Evolutionary conservation across 1,284 basidiomycete species (phyloP), one percentile per base, ranked within the genome.

Genomic region (Fereydounia khargensis): DNA sequence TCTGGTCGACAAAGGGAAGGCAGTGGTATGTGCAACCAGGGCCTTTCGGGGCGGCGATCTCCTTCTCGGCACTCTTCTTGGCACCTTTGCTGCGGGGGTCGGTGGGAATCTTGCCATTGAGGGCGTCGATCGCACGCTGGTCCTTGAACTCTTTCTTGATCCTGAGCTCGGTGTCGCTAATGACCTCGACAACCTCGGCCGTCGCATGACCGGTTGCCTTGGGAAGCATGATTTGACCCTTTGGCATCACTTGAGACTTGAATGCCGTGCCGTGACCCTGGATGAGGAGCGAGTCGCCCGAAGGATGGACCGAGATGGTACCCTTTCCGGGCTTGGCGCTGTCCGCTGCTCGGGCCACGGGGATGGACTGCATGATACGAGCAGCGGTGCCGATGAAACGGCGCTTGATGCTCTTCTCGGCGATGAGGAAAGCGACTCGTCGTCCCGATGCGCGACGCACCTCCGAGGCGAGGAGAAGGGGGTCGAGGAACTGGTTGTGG

Each of bases 401-500:
- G 33, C 89, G 80, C 62, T 88, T 80, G 86, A 94, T 85, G 68
- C 88, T 91, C 76, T 88, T 89, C 3, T 91, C 91, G n/a, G 95
- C 95, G 21, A 87, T 88, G 32, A 99, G 80, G 72, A 95, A 92
- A 49, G 87, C 86, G 10, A 95, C 88, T 64, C 86, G 83, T 34
- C 95, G 82, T 16, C 84, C 82, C 1, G 87, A 87, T 76, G 95
- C 90, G 48, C 86, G 83, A 71, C 80, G 65, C 34, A 92, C 91
- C 78, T 97, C 89, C 39, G 89, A 83, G 53, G 85, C 86, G 35
- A 99, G 80, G 34, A 98, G 81, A 35, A 98, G 79, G 7, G 95
- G 92, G 73, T 99, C 95, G 43, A 98, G 83, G 77, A 99, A 98
- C 88, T 98, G 78, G 77, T 98, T 99, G 73, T 89, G 87, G 78